Evolutionary conservation across 139 green algal genomes (phyloP), one percentile per base, ranked within the genome.

Genomic region (Picochlorum sp.): DNA sequence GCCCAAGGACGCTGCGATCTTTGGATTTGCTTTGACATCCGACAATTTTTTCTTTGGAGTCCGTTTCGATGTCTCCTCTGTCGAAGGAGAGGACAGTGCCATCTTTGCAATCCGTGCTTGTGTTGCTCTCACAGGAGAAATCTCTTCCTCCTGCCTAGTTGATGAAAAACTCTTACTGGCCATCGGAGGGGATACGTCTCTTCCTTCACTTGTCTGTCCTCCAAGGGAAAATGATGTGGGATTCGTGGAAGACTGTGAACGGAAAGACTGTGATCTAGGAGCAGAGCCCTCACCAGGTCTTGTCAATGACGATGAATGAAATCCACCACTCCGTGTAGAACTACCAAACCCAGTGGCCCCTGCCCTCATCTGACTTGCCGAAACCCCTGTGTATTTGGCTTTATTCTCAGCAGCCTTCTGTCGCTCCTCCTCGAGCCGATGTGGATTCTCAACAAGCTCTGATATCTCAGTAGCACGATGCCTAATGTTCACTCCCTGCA

Each of bases 401-500:
- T 75, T 75, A 50, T 88, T 88, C 23, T 69, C 69, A 51, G 74
- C 76, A 21, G 83, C 83, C 77, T 94, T 94, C 1, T 83, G 62
- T 14, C 86, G 70, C 73, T 94, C 86, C 18, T 78, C 71, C 24
- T 68, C 61, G 3, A 95, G 56, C 20, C 75, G 68, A 21, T 89
- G 70, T 1, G 57, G 49, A 51, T 87, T 77, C 49, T 58, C 70
- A 3, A 95, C 68, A 6, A 96, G 81, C 13, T 67, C 49, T 20
- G 72, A 67, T 9, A 96, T 66, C 51, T 89, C 82, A 26, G 85
- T 82, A 0, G 90, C 88, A 10, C 90, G 77, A 73, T 95, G 85
- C 26, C 90, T 77, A 55, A 96, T 89, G 67, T 96, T 96, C 57
- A 88, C 71, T 41, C 87, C 87, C 47, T 54, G 7, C 47, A 54